Evolutionary conservation across 306 rosid genomes (phyloP).

Genomic region (Mimosa pudica): DNA sequence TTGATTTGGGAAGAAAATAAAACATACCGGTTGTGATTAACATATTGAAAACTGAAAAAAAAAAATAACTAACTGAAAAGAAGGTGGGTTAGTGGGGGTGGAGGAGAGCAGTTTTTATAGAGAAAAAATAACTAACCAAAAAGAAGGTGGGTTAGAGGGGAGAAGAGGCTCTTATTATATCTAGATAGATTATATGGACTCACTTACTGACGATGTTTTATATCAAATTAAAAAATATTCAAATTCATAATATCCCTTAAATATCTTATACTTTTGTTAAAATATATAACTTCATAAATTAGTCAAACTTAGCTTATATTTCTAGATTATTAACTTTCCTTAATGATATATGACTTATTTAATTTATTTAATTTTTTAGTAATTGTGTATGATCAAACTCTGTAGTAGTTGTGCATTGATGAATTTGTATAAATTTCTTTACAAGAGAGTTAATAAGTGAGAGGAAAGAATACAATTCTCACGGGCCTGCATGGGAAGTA

Average conservation of each 20-base stretch:
- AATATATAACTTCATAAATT: not conserved
- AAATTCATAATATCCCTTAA: not conserved
- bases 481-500: constrained; percentile 17
- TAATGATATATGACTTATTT: no score
- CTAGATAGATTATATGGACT: not conserved
- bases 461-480: constrained; percentile 26
- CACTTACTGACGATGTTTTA: no score
- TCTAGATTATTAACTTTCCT: not conserved
- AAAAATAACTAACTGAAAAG: no score
- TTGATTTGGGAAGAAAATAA: no score
- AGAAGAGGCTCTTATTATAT: no score
- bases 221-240: not conserved
- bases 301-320: not conserved
- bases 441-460: not conserved
- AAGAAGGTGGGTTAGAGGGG: no score
- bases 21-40: no score
- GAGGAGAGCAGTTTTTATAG: no score
- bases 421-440: not conserved
- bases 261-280: not conserved
- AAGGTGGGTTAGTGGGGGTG: no score
- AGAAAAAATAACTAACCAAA: no score
- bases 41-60: no score
- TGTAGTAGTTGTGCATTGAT: not conserved
- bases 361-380: no score
- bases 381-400: not conserved